Evolutionary conservation across 805 yeast genomes (phyloP).

Genomic region (Ogataea henricii): DNA sequence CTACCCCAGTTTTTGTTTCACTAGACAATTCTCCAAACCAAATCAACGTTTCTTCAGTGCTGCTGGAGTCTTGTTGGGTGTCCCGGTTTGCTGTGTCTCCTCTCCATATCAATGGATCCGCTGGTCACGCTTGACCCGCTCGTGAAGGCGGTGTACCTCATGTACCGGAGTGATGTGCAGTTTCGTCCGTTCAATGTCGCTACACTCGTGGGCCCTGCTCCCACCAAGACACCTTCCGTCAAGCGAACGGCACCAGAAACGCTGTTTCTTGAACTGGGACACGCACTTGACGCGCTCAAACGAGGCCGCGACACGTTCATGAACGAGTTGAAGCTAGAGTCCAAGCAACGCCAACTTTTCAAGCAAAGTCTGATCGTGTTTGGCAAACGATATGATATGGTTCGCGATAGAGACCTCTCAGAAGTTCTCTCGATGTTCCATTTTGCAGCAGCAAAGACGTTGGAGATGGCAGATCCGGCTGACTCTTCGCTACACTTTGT

Average conservation of each 20-base stretch:
- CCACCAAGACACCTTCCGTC: neutral
- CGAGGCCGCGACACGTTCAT: conserved; percentile 16
- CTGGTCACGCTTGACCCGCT: conserved; percentile 18
- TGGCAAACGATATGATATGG: conserved; percentile 7
- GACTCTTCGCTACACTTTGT: conserved; percentile 15
- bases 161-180: conserved; percentile 20
- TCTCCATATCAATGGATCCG: conserved; percentile 4
- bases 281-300: conserved; percentile 10
- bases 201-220: conserved; percentile 15
- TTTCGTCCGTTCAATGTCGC: conserved; percentile 16
- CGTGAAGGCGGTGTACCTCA: conserved; percentile 23
- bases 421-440: conserved; percentile 13
- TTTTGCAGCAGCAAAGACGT: conserved; percentile 16
- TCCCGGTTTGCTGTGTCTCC: neutral
- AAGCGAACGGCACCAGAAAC: conserved; percentile 16
- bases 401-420: conserved; percentile 9
- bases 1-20: neutral
- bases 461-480: conserved; percentile 14
- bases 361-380: conserved; percentile 18
- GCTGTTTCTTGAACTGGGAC: conserved; percentile 15
- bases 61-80: neutral
- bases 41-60: neutral
- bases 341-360: conserved; percentile 13
- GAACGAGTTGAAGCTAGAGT: conserved; percentile 7
- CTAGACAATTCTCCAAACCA: neutral